Evolutionary conservation across 1,284 basidiomycete genomes (phyloP), one percentile per base, ranked within the genome.

Genomic region (Caloboletus firmus): DNA sequence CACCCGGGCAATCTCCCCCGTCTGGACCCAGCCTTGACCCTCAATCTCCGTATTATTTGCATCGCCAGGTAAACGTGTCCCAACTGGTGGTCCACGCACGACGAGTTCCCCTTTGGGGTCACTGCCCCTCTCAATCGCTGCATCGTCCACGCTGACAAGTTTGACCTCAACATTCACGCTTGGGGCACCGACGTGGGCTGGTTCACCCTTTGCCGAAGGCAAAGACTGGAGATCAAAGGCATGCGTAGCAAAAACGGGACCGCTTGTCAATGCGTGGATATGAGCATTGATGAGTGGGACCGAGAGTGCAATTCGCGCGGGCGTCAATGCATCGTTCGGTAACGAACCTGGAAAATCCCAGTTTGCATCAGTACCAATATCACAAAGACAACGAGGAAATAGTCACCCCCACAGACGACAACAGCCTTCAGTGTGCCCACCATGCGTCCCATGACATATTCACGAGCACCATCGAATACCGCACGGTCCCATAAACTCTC

Each of bases 401-500:
- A 55, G 76, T 60, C 63, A 87, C 89, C 87, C 60, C 80, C 87
- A 54, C 82, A 81, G 54, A 87, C 78, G 50, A 91, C 71, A 4
- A 85, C 75, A 22, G 74, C 81, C 54, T 88, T 74, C 40, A 91
- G 59, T 18, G 84, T 82, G 2, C 77, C 74, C 4, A 82, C 80
- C 55, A 78, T 76, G 30, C 80, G 79, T 41, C 83, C 85, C 55
- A 89, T 70, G 7, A 84, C 78, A 56, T 73, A 70, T 28, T 76
- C 77, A 40, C 90, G 79, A 5, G 89, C 88, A 22, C 71, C 71
- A 57, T 86, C 84, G 62, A 90, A 87, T 26, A 90, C 80, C 15
- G 85, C 71, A 41, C 87, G 79, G 64, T 92, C 89, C 89, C 89
- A 92, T 17, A 91, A 71, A 57, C 86, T 86, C 51, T 89, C 85